A percentile compares a stretch with the other conserved stretches of the same genome.
Conservation (phyloP, 805 yeast species). For the Ogataea naganishii region DNA sequence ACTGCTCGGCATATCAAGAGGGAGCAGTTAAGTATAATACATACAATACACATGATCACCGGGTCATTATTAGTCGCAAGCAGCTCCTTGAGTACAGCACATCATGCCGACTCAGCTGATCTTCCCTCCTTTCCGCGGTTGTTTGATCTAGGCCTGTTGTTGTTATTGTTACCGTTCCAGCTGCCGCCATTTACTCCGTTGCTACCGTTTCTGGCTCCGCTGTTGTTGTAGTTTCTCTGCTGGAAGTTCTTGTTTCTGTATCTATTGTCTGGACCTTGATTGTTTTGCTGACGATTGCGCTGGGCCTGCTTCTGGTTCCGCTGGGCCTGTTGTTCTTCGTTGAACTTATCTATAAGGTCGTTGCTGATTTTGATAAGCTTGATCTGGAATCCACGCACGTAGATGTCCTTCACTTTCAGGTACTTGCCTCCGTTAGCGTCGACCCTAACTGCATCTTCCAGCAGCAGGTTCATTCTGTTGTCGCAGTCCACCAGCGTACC, state of each 20-base stretch:
- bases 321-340: slow-evolving; percentile 49
- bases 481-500: slow-evolving; percentile 85
- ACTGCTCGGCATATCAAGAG: too few relatives aligned
- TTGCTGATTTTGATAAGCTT: slow-evolving; percentile 71
- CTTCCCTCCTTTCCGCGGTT: slow-evolving; percentile 6
- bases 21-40: too few relatives aligned
- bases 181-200: slow-evolving; percentile 12
- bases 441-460: slow-evolving; percentile 65
- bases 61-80: too few relatives aligned
- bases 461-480: slow-evolving; percentile 90
- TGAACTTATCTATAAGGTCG: slow-evolving; percentile 66
- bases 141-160: not conserved
- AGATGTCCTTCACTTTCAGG: slow-evolving; percentile 60
- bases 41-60: too few relatives aligned
- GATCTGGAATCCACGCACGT: slow-evolving; percentile 80
- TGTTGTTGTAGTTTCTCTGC: slow-evolving; percentile 22
- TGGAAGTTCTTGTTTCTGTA: slow-evolving; percentile 8
- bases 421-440: slow-evolving; percentile 54
- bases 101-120: too few relatives aligned
- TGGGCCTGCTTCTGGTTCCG: slow-evolving; percentile 23
- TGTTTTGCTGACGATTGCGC: slow-evolving; percentile 14
- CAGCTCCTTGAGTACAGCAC: too few relatives aligned
- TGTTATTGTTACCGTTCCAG: slow-evolving; percentile 5
- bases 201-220: slow-evolving; percentile 19
- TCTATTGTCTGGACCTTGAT: slow-evolving; percentile 10